Conservation (phyloP, 495 filamentous ascomycete species). For the Neurospora hispaniola region DNA sequence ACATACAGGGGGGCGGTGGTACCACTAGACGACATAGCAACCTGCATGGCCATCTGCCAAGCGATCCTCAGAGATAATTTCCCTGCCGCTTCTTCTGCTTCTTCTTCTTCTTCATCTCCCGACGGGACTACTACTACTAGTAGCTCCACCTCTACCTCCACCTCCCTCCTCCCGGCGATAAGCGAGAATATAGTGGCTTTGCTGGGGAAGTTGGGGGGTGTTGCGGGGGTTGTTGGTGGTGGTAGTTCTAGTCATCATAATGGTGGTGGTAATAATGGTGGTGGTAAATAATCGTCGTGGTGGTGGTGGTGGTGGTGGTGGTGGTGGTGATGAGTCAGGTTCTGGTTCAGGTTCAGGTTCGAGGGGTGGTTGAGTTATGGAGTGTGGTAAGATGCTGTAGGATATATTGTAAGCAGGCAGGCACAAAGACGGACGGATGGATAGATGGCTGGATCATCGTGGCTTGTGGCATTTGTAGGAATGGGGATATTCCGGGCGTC, state of each 20-base stretch:
- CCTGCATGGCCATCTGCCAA: conserved; percentile 19
- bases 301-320: too few relatives aligned
- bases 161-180: conserved; percentile 58
- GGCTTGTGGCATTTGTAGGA: neutral
- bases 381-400: neutral
- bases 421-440: neutral
- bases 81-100: conserved; percentile 19
- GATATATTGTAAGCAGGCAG: neutral
- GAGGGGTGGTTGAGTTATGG: too few relatives aligned
- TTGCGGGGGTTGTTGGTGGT: conserved; percentile 20
- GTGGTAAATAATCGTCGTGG: too few relatives aligned
- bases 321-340: too few relatives aligned
- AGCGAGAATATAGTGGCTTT: conserved; percentile 50
- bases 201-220: conserved; percentile 41
- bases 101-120: too few relatives aligned
- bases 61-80: conserved; percentile 39
- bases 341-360: too few relatives aligned
- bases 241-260: neutral
- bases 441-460: neutral
- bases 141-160: too few relatives aligned
- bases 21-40: conserved; percentile 35
- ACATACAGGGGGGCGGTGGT: conserved; percentile 6
- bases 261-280: too few relatives aligned
- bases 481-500: neutral
- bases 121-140: too few relatives aligned